Conservation (phyloP, 805 yeast species). For the Cyberlindnera euphorbiiphila region DNA sequence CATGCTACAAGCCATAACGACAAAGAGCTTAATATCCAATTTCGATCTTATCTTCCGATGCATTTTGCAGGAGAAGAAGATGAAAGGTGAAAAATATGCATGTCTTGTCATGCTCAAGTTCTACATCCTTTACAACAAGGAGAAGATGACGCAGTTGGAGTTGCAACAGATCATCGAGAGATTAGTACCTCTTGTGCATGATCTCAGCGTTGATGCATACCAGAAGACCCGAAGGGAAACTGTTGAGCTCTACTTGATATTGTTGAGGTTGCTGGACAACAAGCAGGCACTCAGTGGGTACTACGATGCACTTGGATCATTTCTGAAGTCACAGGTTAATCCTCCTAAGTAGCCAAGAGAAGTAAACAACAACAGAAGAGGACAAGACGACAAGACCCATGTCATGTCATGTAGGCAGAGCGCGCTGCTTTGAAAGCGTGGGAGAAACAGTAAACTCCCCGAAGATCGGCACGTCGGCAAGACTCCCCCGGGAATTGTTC, state of each 20-base stretch:
- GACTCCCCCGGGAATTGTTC: too few relatives aligned
- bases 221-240: slow-evolving; percentile 23
- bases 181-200: slow-evolving; percentile 8
- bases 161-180: slow-evolving; percentile 3
- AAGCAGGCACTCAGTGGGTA: slow-evolving; percentile 4
- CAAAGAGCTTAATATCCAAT: slow-evolving; percentile 15
- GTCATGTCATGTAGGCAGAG: too few relatives aligned
- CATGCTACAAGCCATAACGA: slow-evolving; percentile 23
- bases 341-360: too few relatives aligned
- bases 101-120: slow-evolving; percentile 25
- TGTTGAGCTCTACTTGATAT: slow-evolving; percentile 19
- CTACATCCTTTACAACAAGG: slow-evolving; percentile 16
- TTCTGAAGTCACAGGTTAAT: slow-evolving; percentile 14
- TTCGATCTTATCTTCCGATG: slow-evolving; percentile 19
- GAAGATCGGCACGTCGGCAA: too few relatives aligned
- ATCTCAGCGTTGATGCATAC: slow-evolving; percentile 18
- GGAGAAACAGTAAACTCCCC: too few relatives aligned
- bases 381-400: too few relatives aligned
- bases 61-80: slow-evolving; percentile 15
- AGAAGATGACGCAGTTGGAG: slow-evolving; percentile 7
- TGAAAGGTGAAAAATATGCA: slow-evolving; percentile 24
- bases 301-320: slow-evolving; percentile 14
- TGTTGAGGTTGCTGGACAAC: slow-evolving; percentile 6
- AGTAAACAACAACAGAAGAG: too few relatives aligned
- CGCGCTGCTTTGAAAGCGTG: too few relatives aligned